phyloP scores from a whole-genome alignment of 2,329 filamentous ascomycete genomes.

The Colletotrichum gigasporum region DNA sequence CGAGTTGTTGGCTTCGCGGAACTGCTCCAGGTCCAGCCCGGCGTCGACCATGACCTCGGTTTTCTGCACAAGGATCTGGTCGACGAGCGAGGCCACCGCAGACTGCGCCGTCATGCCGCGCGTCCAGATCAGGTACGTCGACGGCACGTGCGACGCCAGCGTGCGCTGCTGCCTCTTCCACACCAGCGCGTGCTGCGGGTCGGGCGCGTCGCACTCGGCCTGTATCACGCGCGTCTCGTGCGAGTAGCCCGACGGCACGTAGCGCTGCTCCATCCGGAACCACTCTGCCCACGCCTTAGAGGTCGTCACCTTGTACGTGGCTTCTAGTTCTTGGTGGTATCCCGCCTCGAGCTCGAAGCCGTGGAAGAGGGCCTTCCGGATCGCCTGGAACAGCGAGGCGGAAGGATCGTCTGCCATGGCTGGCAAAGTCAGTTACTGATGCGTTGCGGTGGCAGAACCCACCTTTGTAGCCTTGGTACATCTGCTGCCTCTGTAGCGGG shows the following conservation, averaged over 20 bases:
- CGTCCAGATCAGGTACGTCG: conserved; percentile 38
- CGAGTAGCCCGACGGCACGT: conserved; percentile 36
- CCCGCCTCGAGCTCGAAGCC: conserved; percentile 36
- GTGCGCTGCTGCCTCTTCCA: conserved; percentile 37
- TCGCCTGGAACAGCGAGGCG: conserved; percentile 28
- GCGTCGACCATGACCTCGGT: conserved; percentile 34
- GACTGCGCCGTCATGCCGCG: conserved; percentile 40
- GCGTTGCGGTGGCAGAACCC: background rate
- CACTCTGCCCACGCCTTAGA: conserved; percentile 38
- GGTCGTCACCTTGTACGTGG: conserved; percentile 38
- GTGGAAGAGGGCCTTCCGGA: conserved; percentile 36
- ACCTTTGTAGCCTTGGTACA: conserved; percentile 19
- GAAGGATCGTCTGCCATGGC: conserved; percentile 22
- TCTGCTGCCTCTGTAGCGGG: conserved; percentile 26
- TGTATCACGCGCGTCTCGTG: conserved; percentile 35
- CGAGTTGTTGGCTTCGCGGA: conserved; percentile 32
- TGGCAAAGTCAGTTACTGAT: background rate
- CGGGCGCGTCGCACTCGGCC: conserved; percentile 40
- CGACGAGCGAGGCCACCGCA: conserved; percentile 37
- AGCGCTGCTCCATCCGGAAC: conserved; percentile 37
- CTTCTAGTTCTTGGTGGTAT: conserved; percentile 38
- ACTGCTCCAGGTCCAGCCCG: conserved; percentile 33
- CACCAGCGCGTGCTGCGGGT: conserved; percentile 38
- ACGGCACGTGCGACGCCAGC: conserved; percentile 33
- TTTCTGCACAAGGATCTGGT: conserved; percentile 39